Evolutionary conservation across 371 early-diverging fungal genomes (phyloP), one percentile per base, ranked within the genome.

Genomic region (Phascolomyces articulosus): DNA sequence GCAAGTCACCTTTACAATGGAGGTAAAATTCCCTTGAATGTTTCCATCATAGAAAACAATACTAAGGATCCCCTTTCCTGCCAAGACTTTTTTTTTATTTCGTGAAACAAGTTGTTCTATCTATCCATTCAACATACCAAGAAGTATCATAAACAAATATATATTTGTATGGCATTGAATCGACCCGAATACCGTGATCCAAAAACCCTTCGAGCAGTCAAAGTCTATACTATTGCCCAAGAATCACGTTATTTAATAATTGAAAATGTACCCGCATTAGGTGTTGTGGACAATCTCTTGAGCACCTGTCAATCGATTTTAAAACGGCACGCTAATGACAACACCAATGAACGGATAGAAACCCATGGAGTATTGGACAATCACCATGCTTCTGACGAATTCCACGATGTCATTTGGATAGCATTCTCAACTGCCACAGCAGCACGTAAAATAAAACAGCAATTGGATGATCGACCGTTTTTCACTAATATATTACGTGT

Each of bases 191-290:
- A 79, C 54, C 72, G 80, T 26, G 73, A 76, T 55, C 48, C 80
- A 11, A 67, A 60, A 49, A 62, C 24, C 60, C 75, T 75, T 21
- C 73, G 69, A 20, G 79, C 85, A 26, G 82, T 82, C 15, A 69
- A 73, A 58, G 82, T 82, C 2, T 86, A 83, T 60, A 80, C 83
- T 0, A 70, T 84, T 44, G 71, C 80, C 20, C 82, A 86, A 59
- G 86, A 86, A 58, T 86, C 86, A 10, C 73, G 82, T 9, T 80
- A 84, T 64, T 31, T 86, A 13, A 59, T 84, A 34, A 48, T 83
- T 23, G 80, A 83, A 40, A 83, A 84, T 27, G 67, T 86, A 2
- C 83, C 86, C 9, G 68, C 73, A 6, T 57, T 83, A 2, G 75
- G 73, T 23, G 27, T 78, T 6, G 57, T 49, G 6, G 62, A 80